These are phyloP conservation scores for Penicillium macrosclerotiorum DNA, from an alignment of 495 filamentous ascomycete genomes.

Conservation along the genomic window DNA sequence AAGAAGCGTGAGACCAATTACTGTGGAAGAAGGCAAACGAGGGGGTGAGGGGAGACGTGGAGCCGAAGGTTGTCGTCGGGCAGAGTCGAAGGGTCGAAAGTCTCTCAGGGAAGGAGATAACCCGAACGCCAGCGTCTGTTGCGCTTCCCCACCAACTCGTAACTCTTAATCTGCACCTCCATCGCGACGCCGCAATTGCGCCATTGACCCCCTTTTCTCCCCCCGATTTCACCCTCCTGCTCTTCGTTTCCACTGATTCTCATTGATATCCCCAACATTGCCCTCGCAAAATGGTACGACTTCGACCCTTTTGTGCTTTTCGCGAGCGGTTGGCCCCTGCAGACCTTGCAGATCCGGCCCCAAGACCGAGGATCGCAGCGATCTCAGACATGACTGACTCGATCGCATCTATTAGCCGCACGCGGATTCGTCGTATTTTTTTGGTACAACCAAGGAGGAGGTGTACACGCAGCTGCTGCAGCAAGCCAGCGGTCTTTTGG, in stretches of 20 bases:
- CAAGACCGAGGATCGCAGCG: slow-evolving; percentile 1
- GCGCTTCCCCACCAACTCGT: neutral
- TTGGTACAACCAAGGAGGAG: slow-evolving; percentile 65
- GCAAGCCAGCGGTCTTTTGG: slow-evolving; percentile 67
- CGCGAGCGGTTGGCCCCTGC: neutral
- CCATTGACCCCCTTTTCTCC: neutral
- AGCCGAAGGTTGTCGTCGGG: no score
- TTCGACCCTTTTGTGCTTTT: neutral
- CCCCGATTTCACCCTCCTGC: neutral
- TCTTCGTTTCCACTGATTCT: neutral
- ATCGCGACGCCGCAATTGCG: neutral
- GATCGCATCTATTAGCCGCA: slow-evolving; percentile 60
- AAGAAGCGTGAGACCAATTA: no score
- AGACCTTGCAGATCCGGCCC: neutral
- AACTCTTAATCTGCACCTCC: neutral
- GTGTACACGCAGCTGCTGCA: slow-evolving; percentile 74
- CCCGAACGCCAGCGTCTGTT: neutral
- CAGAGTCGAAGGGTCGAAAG: no score
- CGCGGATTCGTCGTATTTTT: slow-evolving; percentile 80
- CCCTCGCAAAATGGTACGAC: slow-evolving; percentile 1
- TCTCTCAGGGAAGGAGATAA: no score
- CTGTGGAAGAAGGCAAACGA: no score
- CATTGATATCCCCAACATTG: neutral
- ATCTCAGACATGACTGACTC: slow-evolving; percentile 1
- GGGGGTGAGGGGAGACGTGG: no score